Evolutionary conservation across 495 filamentous ascomycete species (phyloP).

Genomic region (Lophiotrema nucula): DNA sequence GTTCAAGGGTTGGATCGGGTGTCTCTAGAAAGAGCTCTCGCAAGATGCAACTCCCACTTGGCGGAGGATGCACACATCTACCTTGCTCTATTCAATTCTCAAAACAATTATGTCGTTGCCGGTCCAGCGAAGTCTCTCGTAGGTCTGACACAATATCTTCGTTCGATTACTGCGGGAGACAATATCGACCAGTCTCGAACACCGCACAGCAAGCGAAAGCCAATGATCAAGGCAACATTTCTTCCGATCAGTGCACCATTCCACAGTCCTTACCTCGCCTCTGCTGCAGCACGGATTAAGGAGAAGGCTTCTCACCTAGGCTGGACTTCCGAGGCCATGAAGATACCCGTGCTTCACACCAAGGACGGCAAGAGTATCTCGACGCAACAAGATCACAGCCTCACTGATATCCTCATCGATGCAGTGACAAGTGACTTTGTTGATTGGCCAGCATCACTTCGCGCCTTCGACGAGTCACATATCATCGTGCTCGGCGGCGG

Average conservation of each 20-base stretch:
- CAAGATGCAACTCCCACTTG: too few species aligned
- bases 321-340: too few species aligned
- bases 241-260: neutral
- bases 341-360: too few species aligned
- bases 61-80: neutral
- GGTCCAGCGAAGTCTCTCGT: neutral
- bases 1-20: neutral
- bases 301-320: neutral
- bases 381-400: too few species aligned
- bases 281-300: neutral
- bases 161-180: too few species aligned
- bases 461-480: neutral
- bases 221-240: neutral
- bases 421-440: too few species aligned
- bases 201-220: too few species aligned
- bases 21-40: neutral
- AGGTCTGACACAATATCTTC: neutral
- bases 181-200: neutral
- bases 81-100: neutral
- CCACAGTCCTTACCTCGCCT: neutral
- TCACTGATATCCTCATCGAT: too few species aligned
- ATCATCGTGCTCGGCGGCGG: neutral
- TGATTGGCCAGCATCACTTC: too few species aligned
- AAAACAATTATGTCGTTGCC: neutral
- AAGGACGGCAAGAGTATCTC: too few species aligned